Evolutionary conservation across 306 rosid species (phyloP).

Genomic region (Pachyrhizus erosus): DNA sequence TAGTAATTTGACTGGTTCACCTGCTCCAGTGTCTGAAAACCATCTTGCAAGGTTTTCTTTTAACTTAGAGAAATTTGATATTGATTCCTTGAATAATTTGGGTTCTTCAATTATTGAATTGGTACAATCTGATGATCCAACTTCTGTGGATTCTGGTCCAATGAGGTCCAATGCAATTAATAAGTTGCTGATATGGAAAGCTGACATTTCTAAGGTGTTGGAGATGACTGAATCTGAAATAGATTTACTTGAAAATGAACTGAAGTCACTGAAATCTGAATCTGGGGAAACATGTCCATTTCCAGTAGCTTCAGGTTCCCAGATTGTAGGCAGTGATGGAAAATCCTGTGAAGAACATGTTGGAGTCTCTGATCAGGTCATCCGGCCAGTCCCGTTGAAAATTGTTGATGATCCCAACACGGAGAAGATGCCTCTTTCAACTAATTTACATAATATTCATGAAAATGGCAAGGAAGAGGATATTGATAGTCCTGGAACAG

Average conservation of each 20-base stretch:
- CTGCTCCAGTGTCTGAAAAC: constrained; percentile 57
- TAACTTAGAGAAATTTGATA: constrained; percentile 77
- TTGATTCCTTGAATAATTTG: constrained; percentile 59
- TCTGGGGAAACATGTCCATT: constrained; percentile 45
- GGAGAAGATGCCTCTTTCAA: constrained; percentile 57
- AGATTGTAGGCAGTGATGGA: constrained; percentile 44
- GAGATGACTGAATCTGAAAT: constrained; percentile 91
- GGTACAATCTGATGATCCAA: constrained; percentile 71
- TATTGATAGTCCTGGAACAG: constrained; percentile 93
- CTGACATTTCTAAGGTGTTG: constrained; percentile 84
- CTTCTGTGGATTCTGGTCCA: constrained; percentile 59
- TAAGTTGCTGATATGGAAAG: constrained; percentile 81
- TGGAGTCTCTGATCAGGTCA: constrained; percentile 46
- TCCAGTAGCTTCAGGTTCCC: constrained; percentile 65
- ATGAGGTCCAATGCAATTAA: constrained; percentile 67
- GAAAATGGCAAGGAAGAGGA: constrained; percentile 64
- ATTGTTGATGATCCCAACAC: constrained; percentile 47
- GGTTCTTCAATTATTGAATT: constrained; percentile 65
- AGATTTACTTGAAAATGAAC: constrained; percentile 86
- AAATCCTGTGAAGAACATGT: constrained; percentile 53
- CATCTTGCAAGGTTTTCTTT: constrained; percentile 56
- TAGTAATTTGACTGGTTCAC: constrained; percentile 61
- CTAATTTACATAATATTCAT: constrained; percentile 48
- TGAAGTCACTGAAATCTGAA: constrained; percentile 64
- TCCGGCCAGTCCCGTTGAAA: constrained; percentile 60